Conservation (phyloP, 2,329 filamentous ascomycete species). For the Raffaelea albimanens region DNA sequence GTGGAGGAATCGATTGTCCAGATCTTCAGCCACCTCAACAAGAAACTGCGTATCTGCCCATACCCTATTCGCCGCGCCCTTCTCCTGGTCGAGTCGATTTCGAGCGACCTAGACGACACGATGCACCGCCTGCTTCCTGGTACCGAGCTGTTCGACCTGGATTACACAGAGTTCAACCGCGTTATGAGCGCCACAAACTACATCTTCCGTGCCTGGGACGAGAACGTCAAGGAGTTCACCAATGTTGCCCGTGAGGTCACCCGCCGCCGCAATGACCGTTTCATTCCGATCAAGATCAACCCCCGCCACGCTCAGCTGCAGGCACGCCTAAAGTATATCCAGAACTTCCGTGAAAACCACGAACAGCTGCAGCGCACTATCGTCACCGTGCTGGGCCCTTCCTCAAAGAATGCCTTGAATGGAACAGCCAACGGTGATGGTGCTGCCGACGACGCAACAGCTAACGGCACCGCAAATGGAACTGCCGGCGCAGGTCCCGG, state of each 20-base stretch:
- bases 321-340: conserved; percentile 84
- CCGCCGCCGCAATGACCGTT: conserved; percentile 87
- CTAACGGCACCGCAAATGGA: conserved; percentile 3
- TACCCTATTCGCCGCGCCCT: conserved; percentile 90
- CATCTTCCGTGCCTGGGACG: conserved; percentile 91
- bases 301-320: conserved; percentile 84
- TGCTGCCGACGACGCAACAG: conserved; percentile 36
- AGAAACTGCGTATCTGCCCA: conserved; percentile 91
- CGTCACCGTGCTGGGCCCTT: conserved; percentile 85
- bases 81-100: conserved; percentile 93
- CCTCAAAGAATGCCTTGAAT: conserved; percentile 21
- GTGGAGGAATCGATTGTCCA: conserved; percentile 79
- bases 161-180: conserved; percentile 79
- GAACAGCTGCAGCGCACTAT: conserved; percentile 96
- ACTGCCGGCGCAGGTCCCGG: conserved; percentile 44
- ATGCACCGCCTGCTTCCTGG: conserved; percentile 81
- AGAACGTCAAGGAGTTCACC: conserved; percentile 94
- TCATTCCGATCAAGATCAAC: conserved; percentile 94
- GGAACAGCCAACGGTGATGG: conserved; percentile 43
- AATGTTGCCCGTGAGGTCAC: conserved; percentile 95
- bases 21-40: conserved; percentile 93
- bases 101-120: conserved; percentile 78
- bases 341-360: conserved; percentile 91
- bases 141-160: conserved; percentile 79
- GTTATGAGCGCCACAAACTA: conserved; percentile 76